These are phyloP conservation scores for Cladosporium sp. DNA, from an alignment of 2,329 filamentous ascomycete genomes.

Conservation along the genomic window DNA sequence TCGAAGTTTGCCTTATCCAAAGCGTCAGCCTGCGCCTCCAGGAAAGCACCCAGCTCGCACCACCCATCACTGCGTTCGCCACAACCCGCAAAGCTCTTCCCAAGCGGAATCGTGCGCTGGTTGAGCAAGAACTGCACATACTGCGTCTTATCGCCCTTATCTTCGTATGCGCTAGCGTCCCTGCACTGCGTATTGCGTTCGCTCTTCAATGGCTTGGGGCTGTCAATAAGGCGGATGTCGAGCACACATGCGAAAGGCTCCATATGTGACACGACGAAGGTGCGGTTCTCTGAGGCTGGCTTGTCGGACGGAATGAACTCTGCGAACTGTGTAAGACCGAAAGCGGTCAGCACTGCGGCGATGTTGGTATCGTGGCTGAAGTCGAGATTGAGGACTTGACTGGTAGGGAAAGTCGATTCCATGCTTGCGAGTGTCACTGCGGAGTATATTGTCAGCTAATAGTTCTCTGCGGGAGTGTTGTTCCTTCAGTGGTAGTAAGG, in stretches of 20 bases:
- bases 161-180: constrained; percentile 46
- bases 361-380: constrained; percentile 70
- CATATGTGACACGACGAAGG: constrained; percentile 66
- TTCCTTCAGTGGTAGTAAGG: not conserved
- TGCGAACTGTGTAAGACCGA: constrained; percentile 70
- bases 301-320: constrained; percentile 58
- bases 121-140: constrained; percentile 76
- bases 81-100: constrained; percentile 65
- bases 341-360: constrained; percentile 67
- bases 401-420: constrained; percentile 67
- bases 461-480: not conserved
- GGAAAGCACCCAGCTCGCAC: constrained; percentile 71
- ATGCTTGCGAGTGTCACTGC: constrained; percentile 66
- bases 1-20: constrained; percentile 61
- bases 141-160: constrained; percentile 52
- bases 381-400: constrained; percentile 74
- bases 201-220: constrained; percentile 62
- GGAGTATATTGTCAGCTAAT: not conserved
- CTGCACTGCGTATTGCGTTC: constrained; percentile 45
- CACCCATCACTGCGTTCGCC: constrained; percentile 69
- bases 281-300: constrained; percentile 55
- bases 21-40: constrained; percentile 62
- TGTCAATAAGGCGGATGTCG: constrained; percentile 71
- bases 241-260: constrained; percentile 72
- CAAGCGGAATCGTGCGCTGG: constrained; percentile 66